A percentile compares a stretch with the other conserved stretches of the same genome.
Evolutionary conservation across 1,284 basidiomycete species (phyloP).

Genomic region (Malassezia pachydermatis): DNA sequence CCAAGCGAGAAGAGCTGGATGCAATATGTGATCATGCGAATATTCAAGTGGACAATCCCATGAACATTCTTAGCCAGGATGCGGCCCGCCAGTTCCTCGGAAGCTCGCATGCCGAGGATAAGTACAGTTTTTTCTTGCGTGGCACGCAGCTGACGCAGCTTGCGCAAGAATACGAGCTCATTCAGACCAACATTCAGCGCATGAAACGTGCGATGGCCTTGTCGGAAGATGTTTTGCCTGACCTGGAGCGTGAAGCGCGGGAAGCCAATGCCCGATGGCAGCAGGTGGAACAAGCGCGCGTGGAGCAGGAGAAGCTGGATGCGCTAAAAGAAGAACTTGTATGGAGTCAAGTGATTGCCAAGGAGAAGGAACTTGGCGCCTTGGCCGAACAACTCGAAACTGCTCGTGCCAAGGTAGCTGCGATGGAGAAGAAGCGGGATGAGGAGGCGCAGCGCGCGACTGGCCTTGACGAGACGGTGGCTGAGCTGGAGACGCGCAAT

Average conservation of each 20-base stretch:
- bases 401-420: slow-evolving; percentile 20
- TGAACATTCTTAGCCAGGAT: slow-evolving; percentile 62
- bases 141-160: slow-evolving; percentile 87
- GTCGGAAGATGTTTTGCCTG: slow-evolving; percentile 60
- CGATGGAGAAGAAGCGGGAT: slow-evolving; percentile 20
- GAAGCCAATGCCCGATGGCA: slow-evolving; percentile 60
- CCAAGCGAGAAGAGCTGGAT: slow-evolving; percentile 73
- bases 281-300: slow-evolving; percentile 63
- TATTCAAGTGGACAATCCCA: slow-evolving; percentile 91
- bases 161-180: slow-evolving; percentile 70
- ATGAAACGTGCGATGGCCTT: slow-evolving; percentile 30
- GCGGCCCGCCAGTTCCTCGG: slow-evolving; percentile 73
- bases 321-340: slow-evolving; percentile 70
- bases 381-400: slow-evolving; percentile 22
- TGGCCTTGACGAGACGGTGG: slow-evolving; percentile 20
- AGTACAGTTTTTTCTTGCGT: slow-evolving; percentile 81
- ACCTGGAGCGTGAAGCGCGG: slow-evolving; percentile 57
- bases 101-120: slow-evolving; percentile 69
- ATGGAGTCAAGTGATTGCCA: slow-evolving; percentile 74
- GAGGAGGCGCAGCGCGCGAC: slow-evolving; percentile 18
- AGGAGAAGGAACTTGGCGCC: slow-evolving; percentile 51
- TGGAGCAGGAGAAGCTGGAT: slow-evolving; percentile 60
- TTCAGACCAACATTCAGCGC: slow-evolving; percentile 50
- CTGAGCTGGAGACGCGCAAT: slow-evolving; percentile 34
- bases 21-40: slow-evolving; percentile 89